Evolutionary conservation across 805 yeast genomes (phyloP), one percentile per base, ranked within the genome.

Genomic region (Pichia nakasei): DNA sequence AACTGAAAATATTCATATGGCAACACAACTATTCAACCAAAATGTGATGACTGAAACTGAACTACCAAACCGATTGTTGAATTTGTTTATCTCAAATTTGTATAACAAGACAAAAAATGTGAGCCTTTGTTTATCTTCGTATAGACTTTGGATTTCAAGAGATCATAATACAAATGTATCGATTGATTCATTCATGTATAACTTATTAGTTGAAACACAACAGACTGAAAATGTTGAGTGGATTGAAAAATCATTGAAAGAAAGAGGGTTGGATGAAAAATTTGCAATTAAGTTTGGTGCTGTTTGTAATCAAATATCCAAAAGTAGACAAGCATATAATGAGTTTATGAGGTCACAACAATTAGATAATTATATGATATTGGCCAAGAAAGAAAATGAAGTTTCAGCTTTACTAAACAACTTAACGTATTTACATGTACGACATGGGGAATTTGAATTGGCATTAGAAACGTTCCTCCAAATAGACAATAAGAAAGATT

Each of bases 21-120:
- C 65, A 8, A 49, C 50, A 3, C 60, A 56, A 47, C 38, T 60
- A 9, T 61, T 59, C 42, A 57, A 54, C 33, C 60, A 54, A 39
- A 49, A 55, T n/a, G 60, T 59, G 2, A 46, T 57, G 52, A 39
- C 60, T 3, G 48, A 51, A 6, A 35, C 34, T 5, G 24, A 31
- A 17, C 39, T 55, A 21, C 51, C 57, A 1, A 35, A 46, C 12
- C 44, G 38, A 27, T 29, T 59, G 13, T 40, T 58, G 22, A 52
- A 52, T 35, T 39, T 45, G 7, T 60, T 52, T 34, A 27, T 60
- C 11, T 48, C 50, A n/a, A 49, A 51, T 29, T 21, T 60, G 8
- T 45, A 41, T 20, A 44, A 45, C 17, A 35, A 40, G 24, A 54
- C 63, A 1, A 38, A 42, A 35, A 60, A 59, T 38, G 35, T 52